Evolutionary conservation across 2,329 filamentous ascomycete genomes (phyloP), one percentile per base, ranked within the genome.

Genomic region (Aspergillus niger): DNA sequence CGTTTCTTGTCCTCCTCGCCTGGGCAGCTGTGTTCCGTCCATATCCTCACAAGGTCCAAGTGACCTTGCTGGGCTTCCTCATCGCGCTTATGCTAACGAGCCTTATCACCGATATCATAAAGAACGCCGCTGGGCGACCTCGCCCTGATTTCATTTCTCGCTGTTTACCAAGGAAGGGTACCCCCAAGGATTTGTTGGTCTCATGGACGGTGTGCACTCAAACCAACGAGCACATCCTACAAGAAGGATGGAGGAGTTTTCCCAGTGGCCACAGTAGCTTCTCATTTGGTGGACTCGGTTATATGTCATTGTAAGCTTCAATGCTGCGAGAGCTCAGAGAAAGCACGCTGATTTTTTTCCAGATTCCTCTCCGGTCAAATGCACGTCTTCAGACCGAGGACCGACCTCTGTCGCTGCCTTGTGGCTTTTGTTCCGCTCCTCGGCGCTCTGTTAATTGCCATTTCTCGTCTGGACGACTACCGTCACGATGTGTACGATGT

Each of bases 71-170:
- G 1, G 91, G 92, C 22, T 87, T 97, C 62, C 80, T 88, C 54
- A 91, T 94, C 69, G 86, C 88, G 65, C 77, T 98, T 26, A 82
- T 92, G 67, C 82, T 97, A 53, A 89, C 91, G 0, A 85, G 87
- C 5, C 90, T 97, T 74, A 81, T 98, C 47, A 98, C 95, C 48
- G 93, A 98, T 73, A 80, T 94, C 28, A 83, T 98, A 72, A 99
- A 99, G 78, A 97, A 96, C 72, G 85, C 90, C 8, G 90, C 94
- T 26, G 91, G 91, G 8, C 81, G 91, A 10, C 91, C 92, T 30
- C 86, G 94, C 6, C 94, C 94, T 3, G 94, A 98, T 76, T 80
- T 97, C 38, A 86, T 98, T 44, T 87, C 89, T n/a, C 88, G 95
- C 39, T 99, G 95, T 78, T 88, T 90, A 65, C 93, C 95, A 0